Evolutionary conservation across 2,329 filamentous ascomycete genomes (phyloP), one percentile per base, ranked within the genome.

Genomic region (Alternaria triticina): DNA sequence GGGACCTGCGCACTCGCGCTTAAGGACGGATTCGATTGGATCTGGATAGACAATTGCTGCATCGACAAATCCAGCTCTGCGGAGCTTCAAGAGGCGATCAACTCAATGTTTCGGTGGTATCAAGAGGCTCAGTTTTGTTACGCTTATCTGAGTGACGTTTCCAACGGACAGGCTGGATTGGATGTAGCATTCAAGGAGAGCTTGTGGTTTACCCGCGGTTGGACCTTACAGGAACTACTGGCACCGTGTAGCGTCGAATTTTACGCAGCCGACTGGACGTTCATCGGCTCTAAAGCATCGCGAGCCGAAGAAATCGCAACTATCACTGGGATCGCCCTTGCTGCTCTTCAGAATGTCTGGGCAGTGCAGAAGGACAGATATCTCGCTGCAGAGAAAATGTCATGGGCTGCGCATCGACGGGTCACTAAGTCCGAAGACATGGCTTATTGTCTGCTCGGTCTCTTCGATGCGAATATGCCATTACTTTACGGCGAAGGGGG

Each of bases 401-500:
- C 51, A 17, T 75, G 72, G 72, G 61, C 64, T 20, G 60, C 58
- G 15, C 28, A 30, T 8, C 61, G 72, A 9, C 25, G 56, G 12
- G 36, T 40, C 15, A 56, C 33, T 20, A 17, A 11, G 12, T 10
- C 23, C 15, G 54, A 56, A 45, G 54, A 72, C 61, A 5, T 68
- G 40, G 63, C 62, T 5, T 70, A 70, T 30, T 66, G 62, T 25
- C 46, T 72, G 13, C 57, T 70, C 7, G 70, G 70, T 3, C 44
- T 72, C 8, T 72, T 70, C 33, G 61, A 55, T 43, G 66, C 62
- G 3, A 44, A 57, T n/a, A 56, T 68, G 50, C 54, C 57, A 4
- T 55, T 73, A 15, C 46, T 71, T 5, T 77, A 77, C 49, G 72
- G 74, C 15, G 74, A 74, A 60, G 69, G 72, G 15, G 28, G 10